Evolutionary conservation across 345 rosid genomes (phyloP), one percentile per base, ranked within the genome.

Genomic region (Anastatica hierochuntica): DNA sequence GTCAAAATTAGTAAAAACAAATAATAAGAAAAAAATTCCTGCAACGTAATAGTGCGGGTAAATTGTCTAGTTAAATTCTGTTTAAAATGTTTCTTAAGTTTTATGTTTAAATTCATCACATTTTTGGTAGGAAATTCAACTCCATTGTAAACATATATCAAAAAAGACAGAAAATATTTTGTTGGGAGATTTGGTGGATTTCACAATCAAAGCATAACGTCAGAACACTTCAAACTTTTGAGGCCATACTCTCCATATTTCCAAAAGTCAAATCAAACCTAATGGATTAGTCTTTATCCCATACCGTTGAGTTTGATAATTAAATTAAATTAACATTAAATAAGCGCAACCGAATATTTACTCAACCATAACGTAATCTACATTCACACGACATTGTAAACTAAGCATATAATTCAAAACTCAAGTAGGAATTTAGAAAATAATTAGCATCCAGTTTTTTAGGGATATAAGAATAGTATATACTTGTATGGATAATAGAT

Each of bases 201-300:
- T 64, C 63, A 48, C 57, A 38, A 52, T 63, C 61, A 63, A 48
- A 40, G 44, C 43, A 40, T 23, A 57, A 64, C 56, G 45, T 29
- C 29, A 34, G 49, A 49, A 49, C 1, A 40, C 23, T 50, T 33
- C 19, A 55, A 62, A 15, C 43, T 39, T 38, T n/a, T 10, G 54
- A n/a, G n/a, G n/a, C n/a, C n/a, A n/a, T n/a, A n/a, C n/a, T n/a
- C n/a, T 39, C 49, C 56, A 47, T 7, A 50, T 33, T 46, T 56
- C 50, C 30, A 40, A 48, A 54, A 54, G 55, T 64, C 69, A 47
- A 63, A 54, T 29, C 48, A 27, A 14, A 17, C 56, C 56, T 40
- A 47, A 12, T 21, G 5, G 68, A 30, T 34, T 30, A 8, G 27
- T 62, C 66, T 51, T 37, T 26, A 34, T 62, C 37, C 8, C 19